Conservation (phyloP, 202 grass and related monocot species). For the Brachypodium distachyon region DNA sequence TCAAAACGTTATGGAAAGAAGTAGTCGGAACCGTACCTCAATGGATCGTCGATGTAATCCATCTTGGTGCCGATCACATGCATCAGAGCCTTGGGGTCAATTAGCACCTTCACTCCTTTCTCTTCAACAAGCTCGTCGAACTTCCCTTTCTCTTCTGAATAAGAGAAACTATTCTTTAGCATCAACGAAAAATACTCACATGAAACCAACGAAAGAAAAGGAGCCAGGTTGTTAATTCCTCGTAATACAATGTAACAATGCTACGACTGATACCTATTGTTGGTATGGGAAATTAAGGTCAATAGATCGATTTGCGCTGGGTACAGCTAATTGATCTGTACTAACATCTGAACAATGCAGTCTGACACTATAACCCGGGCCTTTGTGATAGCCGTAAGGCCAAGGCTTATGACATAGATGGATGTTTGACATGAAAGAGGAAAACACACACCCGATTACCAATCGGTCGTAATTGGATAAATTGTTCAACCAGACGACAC, state of each 20-base stretch:
- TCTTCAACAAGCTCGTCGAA: conserved; percentile 87
- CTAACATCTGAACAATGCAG: neutral
- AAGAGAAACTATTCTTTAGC: neutral
- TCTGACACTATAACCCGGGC: neutral
- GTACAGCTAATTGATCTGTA: neutral
- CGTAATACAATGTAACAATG: neutral
- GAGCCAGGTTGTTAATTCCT: neutral
- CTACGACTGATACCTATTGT: neutral
- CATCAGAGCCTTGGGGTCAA: conserved; percentile 87
- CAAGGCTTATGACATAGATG: neutral
- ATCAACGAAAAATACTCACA: neutral
- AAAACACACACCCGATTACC: neutral
- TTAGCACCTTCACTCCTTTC: conserved; percentile 79
- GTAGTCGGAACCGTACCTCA: conserved; percentile 29
- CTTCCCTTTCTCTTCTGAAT: conserved; percentile 81
- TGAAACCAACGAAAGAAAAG: neutral
- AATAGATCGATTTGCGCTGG: neutral
- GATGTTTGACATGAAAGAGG: neutral
- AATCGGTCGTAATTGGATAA: neutral
- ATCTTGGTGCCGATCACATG: conserved; percentile 94
- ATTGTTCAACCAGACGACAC: neutral
- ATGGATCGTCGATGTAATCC: conserved; percentile 70
- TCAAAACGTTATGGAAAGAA: neutral
- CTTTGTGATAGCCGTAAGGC: neutral
- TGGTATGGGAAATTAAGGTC: neutral